phyloP scores from a whole-genome alignment of 768 basidiomycete species.

The Leccinum longicurvipes region DNA sequence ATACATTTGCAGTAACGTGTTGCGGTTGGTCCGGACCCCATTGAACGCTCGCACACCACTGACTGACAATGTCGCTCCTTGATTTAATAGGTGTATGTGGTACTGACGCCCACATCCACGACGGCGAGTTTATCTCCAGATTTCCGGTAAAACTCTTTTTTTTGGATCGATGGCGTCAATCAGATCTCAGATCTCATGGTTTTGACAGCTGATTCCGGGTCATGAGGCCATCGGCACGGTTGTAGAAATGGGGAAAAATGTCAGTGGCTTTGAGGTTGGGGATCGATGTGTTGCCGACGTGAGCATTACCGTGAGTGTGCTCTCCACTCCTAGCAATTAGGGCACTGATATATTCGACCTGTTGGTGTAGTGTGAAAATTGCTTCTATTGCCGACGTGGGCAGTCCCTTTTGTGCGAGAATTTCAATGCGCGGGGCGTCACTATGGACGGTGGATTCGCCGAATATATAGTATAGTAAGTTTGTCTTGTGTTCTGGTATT shows the following conservation, averaged over 20 bases:
- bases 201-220: conserved; percentile 61
- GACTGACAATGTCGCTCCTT: neutral
- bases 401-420: conserved; percentile 79
- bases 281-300: conserved; percentile 87
- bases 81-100: conserved; percentile 48
- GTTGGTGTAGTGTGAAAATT: conserved; percentile 62
- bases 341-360: conserved; percentile 1
- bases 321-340: neutral
- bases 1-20: conserved; percentile 34
- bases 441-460: conserved; percentile 81
- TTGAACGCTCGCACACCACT: neutral
- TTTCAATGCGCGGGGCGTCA: conserved; percentile 78
- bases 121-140: conserved; percentile 62
- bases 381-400: conserved; percentile 89
- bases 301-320: conserved; percentile 54
- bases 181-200: conserved; percentile 8
- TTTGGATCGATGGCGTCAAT: conserved; percentile 21
- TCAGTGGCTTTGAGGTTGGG: conserved; percentile 70
- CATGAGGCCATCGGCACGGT: conserved; percentile 74
- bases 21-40: conserved; percentile 35
- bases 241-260: conserved; percentile 74
- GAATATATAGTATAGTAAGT: conserved; percentile 84
- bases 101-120: conserved; percentile 63
- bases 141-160: conserved; percentile 42
- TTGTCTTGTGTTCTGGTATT: neutral